Evolutionary conservation across 2,329 filamentous ascomycete genomes (phyloP).

Genomic region (Arthrobotrys musiformis): DNA sequence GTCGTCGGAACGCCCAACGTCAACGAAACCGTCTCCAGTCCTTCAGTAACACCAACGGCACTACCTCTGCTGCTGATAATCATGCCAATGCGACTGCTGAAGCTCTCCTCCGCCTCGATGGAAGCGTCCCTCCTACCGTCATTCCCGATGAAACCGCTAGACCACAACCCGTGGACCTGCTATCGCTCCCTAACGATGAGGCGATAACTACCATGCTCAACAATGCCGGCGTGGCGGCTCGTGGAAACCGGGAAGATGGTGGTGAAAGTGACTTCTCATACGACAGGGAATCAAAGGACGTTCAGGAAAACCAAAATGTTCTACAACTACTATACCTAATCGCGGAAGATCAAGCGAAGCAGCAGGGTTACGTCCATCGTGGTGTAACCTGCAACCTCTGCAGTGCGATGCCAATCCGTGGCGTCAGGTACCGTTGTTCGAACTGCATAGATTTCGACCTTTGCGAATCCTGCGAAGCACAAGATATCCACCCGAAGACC

Average conservation of each 20-base stretch:
- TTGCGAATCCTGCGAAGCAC: slow-evolving; percentile 87
- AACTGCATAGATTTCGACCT: slow-evolving; percentile 97
- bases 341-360: slow-evolving; percentile 77
- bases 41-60: slow-evolving; percentile 37
- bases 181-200: slow-evolving; percentile 47
- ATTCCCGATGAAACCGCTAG: slow-evolving; percentile 30
- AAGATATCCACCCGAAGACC: slow-evolving; percentile 80
- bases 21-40: slow-evolving; percentile 48
- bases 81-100: slow-evolving; percentile 38
- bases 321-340: slow-evolving; percentile 59
- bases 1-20: slow-evolving; percentile 58
- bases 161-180: slow-evolving; percentile 50
- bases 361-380: slow-evolving; percentile 89
- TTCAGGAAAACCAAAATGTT: slow-evolving; percentile 59
- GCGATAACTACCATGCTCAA: slow-evolving; percentile 53
- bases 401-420: slow-evolving; percentile 85
- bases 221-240: slow-evolving; percentile 49
- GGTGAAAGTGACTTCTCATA: slow-evolving; percentile 58
- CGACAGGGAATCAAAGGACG: slow-evolving; percentile 56
- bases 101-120: slow-evolving; percentile 37
- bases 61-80: not conserved
- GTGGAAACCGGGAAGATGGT: slow-evolving; percentile 54
- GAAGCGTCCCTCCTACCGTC: slow-evolving; percentile 24
- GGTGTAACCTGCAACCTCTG: slow-evolving; percentile 94
- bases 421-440: slow-evolving; percentile 90